phyloP scores from a whole-genome alignment of 2,329 filamentous ascomycete species.

The Exophiala spinifera region DNA sequence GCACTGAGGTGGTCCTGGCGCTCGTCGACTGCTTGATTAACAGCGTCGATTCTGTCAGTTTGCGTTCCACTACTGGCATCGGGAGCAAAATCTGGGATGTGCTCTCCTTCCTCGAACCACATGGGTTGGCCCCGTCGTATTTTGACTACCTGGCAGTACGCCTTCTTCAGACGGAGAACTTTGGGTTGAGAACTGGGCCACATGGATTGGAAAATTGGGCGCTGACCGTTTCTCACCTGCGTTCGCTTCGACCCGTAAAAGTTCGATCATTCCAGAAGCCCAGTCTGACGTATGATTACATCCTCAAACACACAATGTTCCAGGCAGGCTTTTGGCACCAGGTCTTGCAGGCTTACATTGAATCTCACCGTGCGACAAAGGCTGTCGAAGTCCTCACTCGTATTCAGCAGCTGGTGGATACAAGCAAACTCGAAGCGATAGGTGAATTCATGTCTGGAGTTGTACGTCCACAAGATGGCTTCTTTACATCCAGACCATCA shows the following conservation, averaged over 20 bases:
- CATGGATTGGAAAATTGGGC: constrained; percentile 36
- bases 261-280: background rate
- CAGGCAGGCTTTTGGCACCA: constrained; percentile 36
- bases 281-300: constrained; percentile 14
- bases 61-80: constrained; percentile 1
- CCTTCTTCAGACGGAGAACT: constrained; percentile 48
- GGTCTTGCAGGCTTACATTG: constrained; percentile 39
- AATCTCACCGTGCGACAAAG: constrained; percentile 17
- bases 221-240: constrained; percentile 1
- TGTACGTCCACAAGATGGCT: constrained; percentile 5
- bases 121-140: constrained; percentile 32
- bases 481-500: constrained; percentile 14
- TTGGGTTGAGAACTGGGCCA: constrained; percentile 46
- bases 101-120: constrained; percentile 42
- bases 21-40: constrained; percentile 54
- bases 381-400: constrained; percentile 24
- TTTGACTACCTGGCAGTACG: constrained; percentile 46
- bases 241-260: constrained; percentile 4
- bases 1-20: constrained; percentile 56
- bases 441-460: constrained; percentile 20
- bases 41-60: constrained; percentile 35
- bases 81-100: constrained; percentile 32
- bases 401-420: constrained; percentile 42
- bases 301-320: constrained; percentile 20
- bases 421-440: constrained; percentile 35